Evolutionary conservation across 2,329 filamentous ascomycete genomes (phyloP).

Genomic region (Penicillium sclerotiorum): DNA sequence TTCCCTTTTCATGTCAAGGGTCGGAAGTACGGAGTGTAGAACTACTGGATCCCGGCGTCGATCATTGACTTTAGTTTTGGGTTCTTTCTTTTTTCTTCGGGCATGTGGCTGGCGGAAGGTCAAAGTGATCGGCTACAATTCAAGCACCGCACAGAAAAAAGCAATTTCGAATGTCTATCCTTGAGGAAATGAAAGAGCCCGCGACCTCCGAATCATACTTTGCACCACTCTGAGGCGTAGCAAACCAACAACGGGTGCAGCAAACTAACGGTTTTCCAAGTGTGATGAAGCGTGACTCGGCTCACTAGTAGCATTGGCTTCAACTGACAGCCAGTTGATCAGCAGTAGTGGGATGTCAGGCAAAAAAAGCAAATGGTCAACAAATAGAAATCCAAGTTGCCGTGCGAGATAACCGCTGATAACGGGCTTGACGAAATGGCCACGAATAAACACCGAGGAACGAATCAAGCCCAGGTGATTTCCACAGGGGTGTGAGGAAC

Average conservation of each 20-base stretch:
- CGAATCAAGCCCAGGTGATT: not conserved
- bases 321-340: not conserved
- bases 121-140: not conserved
- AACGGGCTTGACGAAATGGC: not conserved
- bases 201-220: too few relatives aligned
- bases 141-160: not conserved
- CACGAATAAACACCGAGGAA: not conserved
- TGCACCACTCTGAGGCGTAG: too few relatives aligned
- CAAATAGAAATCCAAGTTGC: not conserved
- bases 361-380: not conserved
- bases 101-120: constrained; percentile 1
- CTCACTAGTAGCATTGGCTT: not conserved
- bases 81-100: not conserved
- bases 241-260: too few relatives aligned
- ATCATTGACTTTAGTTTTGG: not conserved
- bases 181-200: not conserved
- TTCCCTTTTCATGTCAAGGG: not conserved
- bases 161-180: not conserved
- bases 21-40: too few relatives aligned
- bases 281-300: not conserved
- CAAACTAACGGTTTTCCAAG: too few relatives aligned
- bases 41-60: too few relatives aligned
- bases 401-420: not conserved
- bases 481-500: not conserved
- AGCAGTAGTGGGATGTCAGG: not conserved